Evolutionary conservation across 208 protist genomes (phyloP).

Genomic region (Zelonia costaricensis): DNA sequence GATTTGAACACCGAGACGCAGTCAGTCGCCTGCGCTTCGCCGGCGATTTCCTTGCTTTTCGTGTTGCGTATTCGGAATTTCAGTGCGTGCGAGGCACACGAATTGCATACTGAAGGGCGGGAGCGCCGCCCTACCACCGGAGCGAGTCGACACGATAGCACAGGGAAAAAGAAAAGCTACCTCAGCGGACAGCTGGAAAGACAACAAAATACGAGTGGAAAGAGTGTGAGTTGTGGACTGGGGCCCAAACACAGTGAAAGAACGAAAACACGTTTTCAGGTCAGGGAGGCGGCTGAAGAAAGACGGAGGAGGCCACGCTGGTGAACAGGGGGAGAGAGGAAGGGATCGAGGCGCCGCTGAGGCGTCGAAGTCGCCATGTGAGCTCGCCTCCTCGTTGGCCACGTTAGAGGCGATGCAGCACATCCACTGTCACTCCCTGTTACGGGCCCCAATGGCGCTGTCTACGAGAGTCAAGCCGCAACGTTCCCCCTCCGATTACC

Average conservation of each 20-base stretch:
- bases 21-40: no score
- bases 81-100: neutral
- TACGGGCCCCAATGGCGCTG: no score
- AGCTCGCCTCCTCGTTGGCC: neutral
- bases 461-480: neutral
- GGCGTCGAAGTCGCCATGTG: no score
- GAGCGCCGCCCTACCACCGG: neutral
- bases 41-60: neutral
- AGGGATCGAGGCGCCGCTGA: no score
- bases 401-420: neutral
- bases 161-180: no score
- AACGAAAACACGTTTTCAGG: conserved; percentile 3
- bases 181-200: conserved; percentile 11
- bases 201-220: conserved; percentile 12
- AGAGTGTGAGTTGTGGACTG: neutral
- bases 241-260: neutral
- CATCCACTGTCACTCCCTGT: no score
- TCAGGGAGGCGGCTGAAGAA: no score
- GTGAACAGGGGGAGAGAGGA: neutral
- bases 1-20: no score
- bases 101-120: neutral
- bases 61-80: neutral
- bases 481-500: conserved; percentile 34
- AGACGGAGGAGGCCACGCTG: no score
- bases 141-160: neutral